phyloP scores from a whole-genome alignment of 257 asterid species.

The Solanum stenotomum region DNA sequence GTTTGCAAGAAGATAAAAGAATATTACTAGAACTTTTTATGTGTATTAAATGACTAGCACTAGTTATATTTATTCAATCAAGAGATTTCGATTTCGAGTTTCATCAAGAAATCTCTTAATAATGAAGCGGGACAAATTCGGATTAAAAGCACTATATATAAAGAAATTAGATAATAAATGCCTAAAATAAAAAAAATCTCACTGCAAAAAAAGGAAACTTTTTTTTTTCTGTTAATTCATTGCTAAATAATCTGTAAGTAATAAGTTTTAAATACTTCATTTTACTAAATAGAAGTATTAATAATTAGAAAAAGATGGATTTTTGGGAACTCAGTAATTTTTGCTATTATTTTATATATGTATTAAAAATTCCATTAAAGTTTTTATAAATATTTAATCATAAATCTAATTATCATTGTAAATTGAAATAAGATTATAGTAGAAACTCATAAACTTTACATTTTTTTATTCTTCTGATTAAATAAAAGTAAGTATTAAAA shows the following conservation, averaged over 20 bases:
- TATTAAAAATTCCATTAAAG: no score
- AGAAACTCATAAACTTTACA: background rate
- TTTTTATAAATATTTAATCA: background rate
- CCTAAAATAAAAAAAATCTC: background rate
- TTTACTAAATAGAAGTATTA: no score
- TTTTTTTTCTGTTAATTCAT: background rate
- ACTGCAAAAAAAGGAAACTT: background rate
- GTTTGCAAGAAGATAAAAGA: background rate
- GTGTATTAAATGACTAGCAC: background rate
- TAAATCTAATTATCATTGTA: background rate
- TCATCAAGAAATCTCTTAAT: background rate
- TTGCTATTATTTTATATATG: no score
- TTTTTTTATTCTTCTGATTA: background rate
- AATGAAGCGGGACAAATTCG: background rate
- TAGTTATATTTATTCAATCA: background rate
- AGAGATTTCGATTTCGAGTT: background rate
- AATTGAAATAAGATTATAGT: background rate
- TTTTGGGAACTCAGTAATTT: no score
- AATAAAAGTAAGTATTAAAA: background rate
- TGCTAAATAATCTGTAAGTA: background rate
- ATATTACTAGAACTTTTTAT: background rate
- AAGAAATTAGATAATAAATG: background rate
- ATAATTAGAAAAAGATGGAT: no score
- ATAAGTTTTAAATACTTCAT: background rate
- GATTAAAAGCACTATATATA: background rate